These are phyloP conservation scores for Podospora conica DNA, from an alignment of 495 filamentous ascomycete genomes.

Conservation along the genomic window DNA sequence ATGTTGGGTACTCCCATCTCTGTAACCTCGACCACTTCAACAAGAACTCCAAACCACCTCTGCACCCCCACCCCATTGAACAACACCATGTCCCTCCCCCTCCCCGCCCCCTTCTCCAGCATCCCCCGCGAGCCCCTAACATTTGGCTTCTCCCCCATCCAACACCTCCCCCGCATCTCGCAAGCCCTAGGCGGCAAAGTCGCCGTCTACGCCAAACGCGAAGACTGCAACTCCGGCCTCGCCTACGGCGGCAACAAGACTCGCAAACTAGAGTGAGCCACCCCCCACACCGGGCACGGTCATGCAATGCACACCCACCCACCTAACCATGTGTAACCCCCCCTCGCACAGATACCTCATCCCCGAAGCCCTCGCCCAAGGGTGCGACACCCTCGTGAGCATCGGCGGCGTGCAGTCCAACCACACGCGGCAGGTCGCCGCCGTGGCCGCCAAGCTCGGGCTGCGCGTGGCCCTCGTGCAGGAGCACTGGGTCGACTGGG, in stretches of 20 bases:
- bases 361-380: slow-evolving; percentile 49
- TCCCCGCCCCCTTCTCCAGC: slow-evolving; percentile 52
- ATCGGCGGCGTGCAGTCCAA: slow-evolving; percentile 63
- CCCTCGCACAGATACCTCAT: slow-evolving; percentile 43
- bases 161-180: slow-evolving; percentile 52
- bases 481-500: slow-evolving; percentile 58
- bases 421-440: slow-evolving; percentile 59
- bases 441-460: slow-evolving; percentile 46
- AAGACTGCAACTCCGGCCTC: slow-evolving; percentile 56
- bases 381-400: slow-evolving; percentile 51
- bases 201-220: slow-evolving; percentile 55
- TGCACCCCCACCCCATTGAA: not conserved
- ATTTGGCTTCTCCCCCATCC: slow-evolving; percentile 56
- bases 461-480: slow-evolving; percentile 52
- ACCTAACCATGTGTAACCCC: not conserved
- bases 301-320: no score
- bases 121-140: slow-evolving; percentile 51
- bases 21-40: no score
- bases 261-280: slow-evolving; percentile 54
- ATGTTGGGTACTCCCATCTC: not conserved
- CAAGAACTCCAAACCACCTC: not conserved
- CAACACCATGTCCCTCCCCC: slow-evolving; percentile 27
- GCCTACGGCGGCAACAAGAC: slow-evolving; percentile 64
- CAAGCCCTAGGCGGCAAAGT: slow-evolving; percentile 48
- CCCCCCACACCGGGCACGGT: not conserved